Conservation (phyloP, 148 eudicot genomes). For the Gaultheria prostrata region DNA sequence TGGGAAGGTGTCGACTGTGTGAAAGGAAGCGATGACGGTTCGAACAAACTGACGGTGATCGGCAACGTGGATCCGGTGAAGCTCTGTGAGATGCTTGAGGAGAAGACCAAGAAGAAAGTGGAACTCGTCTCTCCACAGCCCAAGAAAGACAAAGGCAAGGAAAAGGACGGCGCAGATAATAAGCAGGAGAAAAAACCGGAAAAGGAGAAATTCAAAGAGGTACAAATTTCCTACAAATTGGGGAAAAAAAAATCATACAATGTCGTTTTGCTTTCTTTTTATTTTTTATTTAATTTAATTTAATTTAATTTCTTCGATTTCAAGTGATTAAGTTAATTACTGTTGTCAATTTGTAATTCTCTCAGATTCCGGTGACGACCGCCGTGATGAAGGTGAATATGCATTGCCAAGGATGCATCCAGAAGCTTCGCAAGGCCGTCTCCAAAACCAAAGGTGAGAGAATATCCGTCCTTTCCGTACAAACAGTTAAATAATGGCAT, state of each 20-base stretch:
- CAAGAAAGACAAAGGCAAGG: conserved; percentile 21
- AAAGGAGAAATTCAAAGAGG: conserved; percentile 41
- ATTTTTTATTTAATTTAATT: too few species aligned
- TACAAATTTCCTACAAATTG: conserved; percentile 10
- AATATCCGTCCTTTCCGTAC: background rate
- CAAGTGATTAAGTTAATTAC: background rate
- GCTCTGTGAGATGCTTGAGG: conserved; percentile 42
- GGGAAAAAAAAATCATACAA: too few species aligned
- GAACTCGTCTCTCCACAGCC: conserved; percentile 55
- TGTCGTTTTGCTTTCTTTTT: too few species aligned
- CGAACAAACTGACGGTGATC: conserved; percentile 33
- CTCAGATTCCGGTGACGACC: conserved; percentile 52
- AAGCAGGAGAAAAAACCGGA: background rate
- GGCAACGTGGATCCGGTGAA: conserved; percentile 48
- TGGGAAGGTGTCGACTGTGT: conserved; percentile 41
- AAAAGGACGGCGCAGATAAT: conserved; percentile 13
- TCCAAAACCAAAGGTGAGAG: conserved; percentile 51
- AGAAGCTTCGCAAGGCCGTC: conserved; percentile 46
- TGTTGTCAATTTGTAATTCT: background rate
- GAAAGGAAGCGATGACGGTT: conserved; percentile 25
- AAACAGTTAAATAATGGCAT: background rate
- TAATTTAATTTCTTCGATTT: background rate
- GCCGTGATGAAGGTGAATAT: conserved; percentile 60
- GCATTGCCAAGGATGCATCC: conserved; percentile 75
- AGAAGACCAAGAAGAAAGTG: conserved; percentile 42